Percentiles rank a stretch among this genome's conserved stretches.
Conservation (phyloP, 768 basidiomycete species). For the Agrocybe praecox region DNA sequence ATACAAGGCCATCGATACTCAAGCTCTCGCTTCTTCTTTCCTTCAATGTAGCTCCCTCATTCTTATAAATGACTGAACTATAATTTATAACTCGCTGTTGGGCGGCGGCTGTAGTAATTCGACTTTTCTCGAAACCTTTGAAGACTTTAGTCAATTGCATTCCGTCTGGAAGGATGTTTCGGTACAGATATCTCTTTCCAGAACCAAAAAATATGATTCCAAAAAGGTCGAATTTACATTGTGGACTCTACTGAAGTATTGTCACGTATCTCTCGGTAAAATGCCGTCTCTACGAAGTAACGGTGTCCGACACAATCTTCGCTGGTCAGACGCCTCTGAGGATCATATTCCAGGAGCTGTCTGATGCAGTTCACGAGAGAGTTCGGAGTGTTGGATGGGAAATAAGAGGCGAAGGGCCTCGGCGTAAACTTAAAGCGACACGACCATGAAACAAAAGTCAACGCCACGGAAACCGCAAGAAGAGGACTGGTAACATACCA, state of each 20-base stretch:
- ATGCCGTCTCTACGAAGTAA: constrained; percentile 76
- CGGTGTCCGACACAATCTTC: constrained; percentile 79
- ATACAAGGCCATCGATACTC: not conserved
- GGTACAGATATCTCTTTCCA: no score
- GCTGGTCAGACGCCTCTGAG: constrained; percentile 77
- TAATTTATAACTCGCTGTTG: not conserved
- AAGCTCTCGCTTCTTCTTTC: not conserved
- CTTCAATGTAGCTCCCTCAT: not conserved
- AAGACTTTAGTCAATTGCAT: no score
- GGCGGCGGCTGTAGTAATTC: not conserved
- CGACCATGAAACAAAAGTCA: constrained; percentile 8
- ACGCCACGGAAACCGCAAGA: not conserved
- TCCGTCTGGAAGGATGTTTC: no score
- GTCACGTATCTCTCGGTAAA: constrained; percentile 5
- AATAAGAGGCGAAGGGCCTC: constrained; percentile 62
- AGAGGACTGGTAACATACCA: constrained; percentile 50
- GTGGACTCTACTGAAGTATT: no score
- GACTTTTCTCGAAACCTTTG: not conserved
- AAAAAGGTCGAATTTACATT: no score
- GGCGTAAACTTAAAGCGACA: constrained; percentile 49
- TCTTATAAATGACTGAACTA: not conserved
- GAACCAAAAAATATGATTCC: no score
- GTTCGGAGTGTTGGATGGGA: constrained; percentile 69
- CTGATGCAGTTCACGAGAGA: constrained; percentile 84
- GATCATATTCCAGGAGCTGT: constrained; percentile 87